A percentile compares a stretch with the other conserved stretches of the same genome.
phyloP scores from a whole-genome alignment of 73 alveolate genomes.

The Stentor roeselii region DNA sequence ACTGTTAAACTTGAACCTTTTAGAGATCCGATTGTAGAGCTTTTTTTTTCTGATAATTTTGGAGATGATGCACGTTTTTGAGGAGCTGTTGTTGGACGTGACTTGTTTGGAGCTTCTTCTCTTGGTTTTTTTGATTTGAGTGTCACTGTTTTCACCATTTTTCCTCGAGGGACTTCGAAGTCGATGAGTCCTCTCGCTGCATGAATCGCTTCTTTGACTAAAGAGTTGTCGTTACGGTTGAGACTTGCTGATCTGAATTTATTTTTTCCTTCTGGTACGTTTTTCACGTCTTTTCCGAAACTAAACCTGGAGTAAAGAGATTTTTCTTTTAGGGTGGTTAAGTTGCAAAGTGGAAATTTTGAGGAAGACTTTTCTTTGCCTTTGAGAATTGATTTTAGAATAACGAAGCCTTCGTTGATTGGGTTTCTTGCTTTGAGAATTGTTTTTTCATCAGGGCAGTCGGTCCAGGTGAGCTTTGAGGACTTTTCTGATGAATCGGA shows the following conservation, averaged over 20 bases:
- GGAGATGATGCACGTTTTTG: slow-evolving; percentile 1
- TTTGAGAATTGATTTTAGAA: neutral
- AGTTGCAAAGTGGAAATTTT: neutral
- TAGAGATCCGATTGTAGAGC: neutral
- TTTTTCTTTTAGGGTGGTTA: neutral
- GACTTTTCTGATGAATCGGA: neutral
- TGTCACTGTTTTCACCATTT: neutral
- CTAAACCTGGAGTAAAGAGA: neutral
- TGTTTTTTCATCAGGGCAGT: neutral
- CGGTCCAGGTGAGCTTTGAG: neutral
- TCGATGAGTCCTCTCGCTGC: neutral
- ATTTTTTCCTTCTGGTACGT: neutral
- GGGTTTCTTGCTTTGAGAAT: neutral
- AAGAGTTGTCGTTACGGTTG: neutral
- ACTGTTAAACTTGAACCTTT: neutral
- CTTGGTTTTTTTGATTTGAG: neutral
- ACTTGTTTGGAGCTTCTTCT: neutral
- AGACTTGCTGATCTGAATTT: neutral
- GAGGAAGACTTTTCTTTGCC: neutral
- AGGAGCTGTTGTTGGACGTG: slow-evolving; percentile 2
- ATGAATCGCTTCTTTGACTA: neutral
- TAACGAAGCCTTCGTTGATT: neutral
- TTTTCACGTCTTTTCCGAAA: neutral
- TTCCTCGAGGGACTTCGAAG: neutral
- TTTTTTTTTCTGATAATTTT: neutral